Evolutionary conservation across 2,329 filamentous ascomycete genomes (phyloP).

Genomic region (Cephalotrichum gorgonifer): DNA sequence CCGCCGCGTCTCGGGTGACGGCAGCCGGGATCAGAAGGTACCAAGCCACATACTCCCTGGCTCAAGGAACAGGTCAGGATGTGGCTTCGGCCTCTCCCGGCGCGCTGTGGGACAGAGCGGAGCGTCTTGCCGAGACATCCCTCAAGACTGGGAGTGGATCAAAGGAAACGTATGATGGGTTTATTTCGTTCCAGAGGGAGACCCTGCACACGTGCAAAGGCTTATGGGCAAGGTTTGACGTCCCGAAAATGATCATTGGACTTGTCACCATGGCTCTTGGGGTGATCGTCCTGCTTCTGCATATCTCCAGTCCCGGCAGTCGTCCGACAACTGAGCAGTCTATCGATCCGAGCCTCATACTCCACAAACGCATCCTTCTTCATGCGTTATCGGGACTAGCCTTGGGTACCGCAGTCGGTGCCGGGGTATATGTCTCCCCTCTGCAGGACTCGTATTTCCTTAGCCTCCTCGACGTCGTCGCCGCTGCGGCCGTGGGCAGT

Average conservation of each 20-base stretch:
- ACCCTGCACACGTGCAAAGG: constrained; percentile 71
- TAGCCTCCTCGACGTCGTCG: constrained; percentile 21
- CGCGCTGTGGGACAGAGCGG: constrained; percentile 37
- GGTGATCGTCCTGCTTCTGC: constrained; percentile 60
- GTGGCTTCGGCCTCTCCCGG: constrained; percentile 28
- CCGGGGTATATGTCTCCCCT: constrained; percentile 12
- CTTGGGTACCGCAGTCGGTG: constrained; percentile 21
- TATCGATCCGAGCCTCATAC: constrained; percentile 19
- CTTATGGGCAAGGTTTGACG: constrained; percentile 87
- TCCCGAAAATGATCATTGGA: constrained; percentile 74
- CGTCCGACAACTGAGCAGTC: neutral
- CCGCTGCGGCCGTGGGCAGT: constrained; percentile 33
- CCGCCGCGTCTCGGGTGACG: constrained; percentile 63
- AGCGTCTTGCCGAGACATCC: constrained; percentile 24
- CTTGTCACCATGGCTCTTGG: constrained; percentile 60
- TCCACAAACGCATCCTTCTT: constrained; percentile 27
- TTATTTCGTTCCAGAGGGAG: constrained; percentile 63
- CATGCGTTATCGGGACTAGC: constrained; percentile 23
- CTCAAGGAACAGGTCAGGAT: constrained; percentile 56
- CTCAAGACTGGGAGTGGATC: constrained; percentile 13
- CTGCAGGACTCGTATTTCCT: constrained; percentile 2
- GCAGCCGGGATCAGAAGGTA: constrained; percentile 85
- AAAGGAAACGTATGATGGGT: constrained; percentile 43
- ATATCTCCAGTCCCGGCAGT: constrained; percentile 37
- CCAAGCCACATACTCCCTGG: constrained; percentile 69